Evolutionary conservation across 1,284 basidiomycete species (phyloP).

Genomic region (Ustilago trichophora): DNA sequence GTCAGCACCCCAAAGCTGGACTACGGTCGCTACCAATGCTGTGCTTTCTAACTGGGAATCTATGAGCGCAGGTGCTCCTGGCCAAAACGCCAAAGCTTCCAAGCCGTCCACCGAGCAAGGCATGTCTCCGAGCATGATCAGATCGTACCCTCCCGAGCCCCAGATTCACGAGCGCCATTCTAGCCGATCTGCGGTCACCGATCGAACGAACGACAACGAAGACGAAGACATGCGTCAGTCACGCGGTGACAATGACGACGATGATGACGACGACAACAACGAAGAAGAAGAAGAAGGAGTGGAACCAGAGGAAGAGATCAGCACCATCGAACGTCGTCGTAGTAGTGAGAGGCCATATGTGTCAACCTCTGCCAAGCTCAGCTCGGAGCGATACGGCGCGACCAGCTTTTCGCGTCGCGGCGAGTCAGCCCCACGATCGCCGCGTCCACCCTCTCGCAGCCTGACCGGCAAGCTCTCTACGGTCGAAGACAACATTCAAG

Average conservation of each 20-base stretch:
- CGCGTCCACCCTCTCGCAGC: conserved; percentile 8
- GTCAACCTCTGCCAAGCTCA: not conserved
- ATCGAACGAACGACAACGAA: no score
- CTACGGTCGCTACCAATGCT: conserved; percentile 21
- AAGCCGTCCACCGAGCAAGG: no score
- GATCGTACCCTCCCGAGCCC: conserved; percentile 17
- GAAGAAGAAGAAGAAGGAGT: conserved; percentile 12
- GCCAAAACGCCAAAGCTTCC: no score
- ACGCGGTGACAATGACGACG: no score
- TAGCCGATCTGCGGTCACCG: not conserved
- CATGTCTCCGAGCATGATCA: conserved; percentile 20
- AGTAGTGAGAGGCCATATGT: not conserved
- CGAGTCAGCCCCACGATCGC: not conserved
- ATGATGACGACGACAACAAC: no score
- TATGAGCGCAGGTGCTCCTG: no score
- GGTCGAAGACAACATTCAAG: conserved; percentile 32
- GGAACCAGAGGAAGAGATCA: conserved; percentile 25
- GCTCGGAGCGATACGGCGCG: conserved; percentile 17
- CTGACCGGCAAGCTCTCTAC: conserved; percentile 35
- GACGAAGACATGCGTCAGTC: no score
- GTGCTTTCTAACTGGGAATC: conserved; percentile 10
- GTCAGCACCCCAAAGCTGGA: conserved; percentile 15
- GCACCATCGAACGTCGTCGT: conserved; percentile 9
- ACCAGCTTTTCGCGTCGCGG: conserved; percentile 21
- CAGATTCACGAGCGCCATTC: conserved; percentile 4